Percentiles rank a stretch among this genome's conserved stretches.
Evolutionary conservation across 441 rosid genomes (phyloP).

Genomic region (California macrophylla): DNA sequence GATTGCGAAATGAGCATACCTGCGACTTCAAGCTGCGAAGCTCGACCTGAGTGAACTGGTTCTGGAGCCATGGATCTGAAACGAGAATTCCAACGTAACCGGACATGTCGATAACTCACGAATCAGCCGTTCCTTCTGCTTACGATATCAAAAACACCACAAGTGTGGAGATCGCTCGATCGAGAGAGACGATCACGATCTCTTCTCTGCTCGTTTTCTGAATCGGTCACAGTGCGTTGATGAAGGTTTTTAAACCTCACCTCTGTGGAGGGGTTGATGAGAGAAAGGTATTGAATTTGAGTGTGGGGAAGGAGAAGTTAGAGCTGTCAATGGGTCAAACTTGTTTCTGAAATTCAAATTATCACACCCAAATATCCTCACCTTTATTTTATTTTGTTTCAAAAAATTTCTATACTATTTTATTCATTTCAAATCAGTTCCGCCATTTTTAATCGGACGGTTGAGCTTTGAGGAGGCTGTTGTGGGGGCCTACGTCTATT

Average conservation of each 20-base stretch:
- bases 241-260: neutral
- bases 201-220: neutral
- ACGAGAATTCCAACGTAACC: constrained; percentile 72
- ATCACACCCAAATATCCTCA: neutral
- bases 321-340: neutral
- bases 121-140: neutral
- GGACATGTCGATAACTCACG: neutral
- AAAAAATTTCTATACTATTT: neutral
- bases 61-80: constrained; percentile 95
- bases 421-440: neutral
- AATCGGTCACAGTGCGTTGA: neutral
- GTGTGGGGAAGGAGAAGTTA: neutral
- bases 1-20: constrained; percentile 27
- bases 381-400: neutral
- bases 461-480: neutral
- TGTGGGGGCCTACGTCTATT: neutral
- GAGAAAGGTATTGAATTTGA: neutral
- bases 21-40: constrained; percentile 82
- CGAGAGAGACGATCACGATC: neutral
- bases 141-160: neutral
- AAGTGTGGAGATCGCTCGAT: neutral
- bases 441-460: neutral
- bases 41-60: constrained; percentile 98
- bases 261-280: neutral
- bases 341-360: neutral